These are phyloP conservation scores for Candida chilensis DNA, from an alignment of 805 yeast species.

Conservation along the genomic window DNA sequence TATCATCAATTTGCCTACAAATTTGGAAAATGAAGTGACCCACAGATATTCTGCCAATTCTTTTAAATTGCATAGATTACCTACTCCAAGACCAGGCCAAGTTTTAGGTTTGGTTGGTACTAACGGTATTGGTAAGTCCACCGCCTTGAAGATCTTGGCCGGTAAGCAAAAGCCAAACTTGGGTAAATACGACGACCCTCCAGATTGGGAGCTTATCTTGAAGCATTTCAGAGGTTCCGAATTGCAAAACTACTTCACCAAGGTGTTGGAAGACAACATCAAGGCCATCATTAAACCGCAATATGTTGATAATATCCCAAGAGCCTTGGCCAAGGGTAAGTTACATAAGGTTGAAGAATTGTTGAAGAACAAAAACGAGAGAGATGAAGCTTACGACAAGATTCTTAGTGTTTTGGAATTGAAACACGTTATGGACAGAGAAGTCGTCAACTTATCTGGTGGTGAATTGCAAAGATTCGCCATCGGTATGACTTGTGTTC, in stretches of 20 bases:
- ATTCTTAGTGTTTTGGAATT: slow-evolving; percentile 69
- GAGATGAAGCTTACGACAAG: slow-evolving; percentile 55
- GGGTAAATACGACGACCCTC: slow-evolving; percentile 92
- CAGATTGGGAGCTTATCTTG: slow-evolving; percentile 93
- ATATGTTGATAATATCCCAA: slow-evolving; percentile 95
- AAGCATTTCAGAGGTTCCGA: slow-evolving; percentile 93
- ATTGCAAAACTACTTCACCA: slow-evolving; percentile 91
- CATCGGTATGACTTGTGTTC: slow-evolving; percentile 94
- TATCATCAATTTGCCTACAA: slow-evolving; percentile 94
- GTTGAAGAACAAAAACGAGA: slow-evolving; percentile 68
- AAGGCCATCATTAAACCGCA: slow-evolving; percentile 98
- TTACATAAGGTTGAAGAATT: slow-evolving; percentile 80
- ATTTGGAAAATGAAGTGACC: slow-evolving; percentile 84
- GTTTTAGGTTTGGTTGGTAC: slow-evolving; percentile 97
- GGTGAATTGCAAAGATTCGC: slow-evolving; percentile 99
- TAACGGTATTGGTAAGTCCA: slow-evolving; percentile 98
- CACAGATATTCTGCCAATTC: slow-evolving; percentile 98
- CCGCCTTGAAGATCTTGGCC: slow-evolving; percentile 92
- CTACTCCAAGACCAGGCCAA: slow-evolving; percentile 98
- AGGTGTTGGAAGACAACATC: slow-evolving; percentile 86
- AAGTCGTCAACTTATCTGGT: slow-evolving; percentile 85
- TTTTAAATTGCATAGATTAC: slow-evolving; percentile 92
- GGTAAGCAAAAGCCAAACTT: slow-evolving; percentile 97
- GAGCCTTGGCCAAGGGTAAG: slow-evolving; percentile 86
- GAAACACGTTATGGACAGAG: slow-evolving; percentile 72